Base-by-base conservation (phyloP, 106 monocot genomes). In the Dendrobium chrysotoxum region DNA sequence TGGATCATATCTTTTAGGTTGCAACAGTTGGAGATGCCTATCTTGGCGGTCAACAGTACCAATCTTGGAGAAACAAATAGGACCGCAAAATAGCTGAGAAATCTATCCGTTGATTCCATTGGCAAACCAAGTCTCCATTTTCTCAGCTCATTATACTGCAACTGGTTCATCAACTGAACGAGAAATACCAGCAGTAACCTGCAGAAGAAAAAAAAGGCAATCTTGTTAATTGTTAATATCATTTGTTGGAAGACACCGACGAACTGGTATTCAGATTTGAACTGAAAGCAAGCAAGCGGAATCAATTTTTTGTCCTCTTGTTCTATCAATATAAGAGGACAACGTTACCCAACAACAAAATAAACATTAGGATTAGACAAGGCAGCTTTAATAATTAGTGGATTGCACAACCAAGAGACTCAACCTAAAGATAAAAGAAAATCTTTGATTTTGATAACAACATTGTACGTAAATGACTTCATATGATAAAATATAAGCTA, bases 81-180 rank as follows among this genome's bases (percentile, higher is more conserved):
- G 17, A 13, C 57, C 57, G 15, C 18, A 4, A 57, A 18, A 57
- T 57, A 1, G 57, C 57, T 18, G 57, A 46, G 20, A 13, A 16
- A 57, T 57, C 57, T 61, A 23, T 5, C 23, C 21, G 23, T 23
- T 61, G n/a, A 61, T 23, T 61, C 61, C 61, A 61, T n/a, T 61
- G n/a, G 4, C 2, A 61, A n/a, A 61, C 23, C 23, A 23, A 23
- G 8, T 23, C 61, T n/a, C 61, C 61, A n/a, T 61, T 20, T 61
- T 61, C n/a, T 61, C 5, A 4, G n/a, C 23, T n/a, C 61, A 55
- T 83, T 82, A 92, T 15, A 72, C 92, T 84, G 92, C 90, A 84
- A 92, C 92, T 83, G 95, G 87, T 83, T 92, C 85, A 84, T 80
- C 83, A 77, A 88, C 78, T 85, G 85, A 80, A 86, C 45, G 64